These are phyloP conservation scores for Populus tremula DNA, from an alignment of 345 rosid genomes.

Conservation along the genomic window DNA sequence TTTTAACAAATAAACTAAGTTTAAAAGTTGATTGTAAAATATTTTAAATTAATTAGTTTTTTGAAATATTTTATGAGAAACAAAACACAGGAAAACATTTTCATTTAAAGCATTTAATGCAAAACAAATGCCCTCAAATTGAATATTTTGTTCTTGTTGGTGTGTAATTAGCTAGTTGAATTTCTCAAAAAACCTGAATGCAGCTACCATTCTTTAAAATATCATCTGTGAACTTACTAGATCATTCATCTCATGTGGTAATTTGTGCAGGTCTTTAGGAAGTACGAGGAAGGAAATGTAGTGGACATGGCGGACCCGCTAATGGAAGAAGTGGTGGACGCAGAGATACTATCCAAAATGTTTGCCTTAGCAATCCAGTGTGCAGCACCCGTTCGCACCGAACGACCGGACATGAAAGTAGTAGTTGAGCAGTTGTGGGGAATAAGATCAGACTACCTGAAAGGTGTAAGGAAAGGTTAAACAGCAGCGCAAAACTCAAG, in stretches of 20 bases:
- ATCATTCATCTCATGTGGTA: not conserved
- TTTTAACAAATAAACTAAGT: too few species aligned
- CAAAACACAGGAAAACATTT: too few species aligned
- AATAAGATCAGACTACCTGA: slow-evolving; percentile 74
- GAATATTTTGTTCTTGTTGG: not conserved
- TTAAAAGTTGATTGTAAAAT: too few species aligned
- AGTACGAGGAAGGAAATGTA: slow-evolving; percentile 56
- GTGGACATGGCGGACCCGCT: slow-evolving; percentile 58
- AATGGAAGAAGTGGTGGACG: slow-evolving; percentile 52
- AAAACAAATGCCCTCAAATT: too few species aligned
- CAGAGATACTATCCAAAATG: slow-evolving; percentile 51
- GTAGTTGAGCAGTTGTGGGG: slow-evolving; percentile 87
- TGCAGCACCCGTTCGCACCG: slow-evolving; percentile 73
- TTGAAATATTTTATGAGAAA: too few species aligned
- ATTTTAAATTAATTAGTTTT: too few species aligned
- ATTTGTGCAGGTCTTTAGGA: slow-evolving; percentile 65
- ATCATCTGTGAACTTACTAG: not conserved
- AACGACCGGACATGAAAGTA: slow-evolving; percentile 78
- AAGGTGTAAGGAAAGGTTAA: slow-evolving; percentile 26
- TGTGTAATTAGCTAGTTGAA: not conserved
- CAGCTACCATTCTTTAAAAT: not conserved
- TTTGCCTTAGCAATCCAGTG: slow-evolving; percentile 79
- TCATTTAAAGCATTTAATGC: too few species aligned
- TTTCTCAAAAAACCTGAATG: not conserved
- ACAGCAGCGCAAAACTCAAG: not conserved